phyloP scores from a whole-genome alignment of 2,329 filamentous ascomycete species.

The Trichothecium roseum region DNA sequence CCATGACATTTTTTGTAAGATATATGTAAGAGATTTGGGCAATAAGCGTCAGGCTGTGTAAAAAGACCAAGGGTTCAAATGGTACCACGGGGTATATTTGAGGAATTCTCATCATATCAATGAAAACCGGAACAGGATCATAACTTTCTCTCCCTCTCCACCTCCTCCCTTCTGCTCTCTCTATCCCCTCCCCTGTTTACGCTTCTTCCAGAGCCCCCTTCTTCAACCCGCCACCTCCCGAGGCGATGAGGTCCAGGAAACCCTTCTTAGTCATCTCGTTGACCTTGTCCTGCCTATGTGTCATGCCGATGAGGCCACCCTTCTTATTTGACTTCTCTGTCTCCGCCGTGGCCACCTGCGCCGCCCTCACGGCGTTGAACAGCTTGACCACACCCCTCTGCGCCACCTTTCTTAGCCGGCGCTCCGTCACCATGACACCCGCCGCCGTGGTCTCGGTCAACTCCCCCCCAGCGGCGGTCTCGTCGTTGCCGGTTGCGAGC shows the following conservation, averaged over 20 bases:
- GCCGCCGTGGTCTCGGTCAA: constrained; percentile 34
- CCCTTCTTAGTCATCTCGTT: constrained; percentile 97
- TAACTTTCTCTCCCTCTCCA: too few species aligned
- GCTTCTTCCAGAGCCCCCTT: constrained; percentile 50
- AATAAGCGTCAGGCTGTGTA: neutral
- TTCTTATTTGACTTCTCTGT: constrained; percentile 60
- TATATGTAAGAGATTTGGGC: too few species aligned
- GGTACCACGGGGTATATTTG: neutral
- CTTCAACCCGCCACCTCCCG: constrained; percentile 48
- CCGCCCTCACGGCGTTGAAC: constrained; percentile 89
- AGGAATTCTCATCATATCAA: constrained; percentile 1
- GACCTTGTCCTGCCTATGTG: constrained; percentile 73
- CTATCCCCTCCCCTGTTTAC: constrained; percentile 15
- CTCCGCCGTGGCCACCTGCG: constrained; percentile 79
- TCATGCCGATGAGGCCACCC: constrained; percentile 68
- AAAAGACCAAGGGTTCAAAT: neutral
- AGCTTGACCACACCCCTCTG: constrained; percentile 91
- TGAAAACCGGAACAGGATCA: neutral
- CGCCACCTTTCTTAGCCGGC: constrained; percentile 72
- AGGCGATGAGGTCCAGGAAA: constrained; percentile 81
- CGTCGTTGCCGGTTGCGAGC: constrained; percentile 45
- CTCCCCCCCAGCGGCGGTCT: too few species aligned
- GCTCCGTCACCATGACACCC: constrained; percentile 60
- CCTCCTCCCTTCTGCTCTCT: neutral
- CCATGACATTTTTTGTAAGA: neutral